Evolutionary conservation across 1,284 basidiomycete genomes (phyloP).

Genomic region (Trichosporon sp.): DNA sequence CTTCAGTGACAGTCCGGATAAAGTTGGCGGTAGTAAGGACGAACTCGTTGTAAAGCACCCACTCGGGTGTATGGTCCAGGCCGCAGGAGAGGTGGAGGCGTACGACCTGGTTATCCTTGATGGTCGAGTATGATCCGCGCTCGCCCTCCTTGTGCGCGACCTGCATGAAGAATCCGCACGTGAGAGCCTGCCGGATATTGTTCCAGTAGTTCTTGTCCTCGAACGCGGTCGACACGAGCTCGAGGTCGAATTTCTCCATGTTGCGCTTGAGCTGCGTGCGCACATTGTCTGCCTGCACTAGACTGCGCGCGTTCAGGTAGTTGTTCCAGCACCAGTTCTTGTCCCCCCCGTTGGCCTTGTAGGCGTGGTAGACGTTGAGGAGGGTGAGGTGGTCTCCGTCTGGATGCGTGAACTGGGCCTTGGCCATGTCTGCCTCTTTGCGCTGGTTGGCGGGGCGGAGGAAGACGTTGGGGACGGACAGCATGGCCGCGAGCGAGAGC

Average conservation of each 20-base stretch:
- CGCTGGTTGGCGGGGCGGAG: slow-evolving; percentile 80
- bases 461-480: slow-evolving; percentile 89
- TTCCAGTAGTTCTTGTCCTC: slow-evolving; percentile 74
- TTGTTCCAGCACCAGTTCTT: slow-evolving; percentile 91
- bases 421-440: slow-evolving; percentile 87
- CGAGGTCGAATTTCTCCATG: slow-evolving; percentile 87
- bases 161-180: slow-evolving; percentile 98
- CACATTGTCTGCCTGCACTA: slow-evolving; percentile 93
- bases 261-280: slow-evolving; percentile 80
- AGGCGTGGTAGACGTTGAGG: slow-evolving; percentile 93
- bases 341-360: slow-evolving; percentile 72
- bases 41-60: slow-evolving; percentile 98
- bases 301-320: slow-evolving; percentile 76
- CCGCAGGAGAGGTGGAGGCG: slow-evolving; percentile 92
- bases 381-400: slow-evolving; percentile 94
- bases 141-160: slow-evolving; percentile 94
- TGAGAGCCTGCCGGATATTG: slow-evolving; percentile 77
- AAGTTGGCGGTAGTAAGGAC: slow-evolving; percentile 82
- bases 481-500: slow-evolving; percentile 90
- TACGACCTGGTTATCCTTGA: slow-evolving; percentile 91
- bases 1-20: slow-evolving; percentile 86
- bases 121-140: slow-evolving; percentile 75
- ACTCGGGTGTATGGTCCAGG: slow-evolving; percentile 87
- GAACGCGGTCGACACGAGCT: slow-evolving; percentile 64
- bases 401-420: slow-evolving; percentile 80